These are phyloP conservation scores for Corchorus olitorius DNA, from an alignment of 345 rosid genomes.

Conservation along the genomic window DNA sequence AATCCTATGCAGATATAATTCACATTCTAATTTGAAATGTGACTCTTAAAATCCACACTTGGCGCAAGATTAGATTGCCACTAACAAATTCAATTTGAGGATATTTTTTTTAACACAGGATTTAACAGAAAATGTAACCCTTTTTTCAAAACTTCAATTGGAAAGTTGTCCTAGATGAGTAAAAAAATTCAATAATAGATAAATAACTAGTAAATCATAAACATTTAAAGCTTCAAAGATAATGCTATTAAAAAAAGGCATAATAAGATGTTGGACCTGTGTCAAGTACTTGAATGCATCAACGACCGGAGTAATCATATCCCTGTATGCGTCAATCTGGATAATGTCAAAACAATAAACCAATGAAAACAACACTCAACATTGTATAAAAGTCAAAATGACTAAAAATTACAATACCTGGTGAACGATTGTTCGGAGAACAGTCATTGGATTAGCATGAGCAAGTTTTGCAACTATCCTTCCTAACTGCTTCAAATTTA, in stretches of 20 bases:
- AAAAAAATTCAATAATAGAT: too few species aligned
- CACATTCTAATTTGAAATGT: not conserved
- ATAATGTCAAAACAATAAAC: conserved; percentile 29
- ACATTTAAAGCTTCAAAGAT: too few species aligned
- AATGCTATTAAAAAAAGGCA: too few species aligned
- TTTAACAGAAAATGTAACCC: not conserved
- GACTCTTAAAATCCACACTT: not conserved
- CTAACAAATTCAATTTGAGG: too few species aligned
- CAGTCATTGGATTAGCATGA: conserved; percentile 99
- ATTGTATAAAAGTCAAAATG: not conserved
- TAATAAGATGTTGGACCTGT: too few species aligned
- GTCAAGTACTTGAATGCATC: conserved; percentile 99
- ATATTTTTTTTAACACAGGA: too few species aligned
- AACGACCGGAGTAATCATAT: conserved; percentile 98
- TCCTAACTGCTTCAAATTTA: conserved; percentile 96
- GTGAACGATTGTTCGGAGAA: conserved; percentile 90
- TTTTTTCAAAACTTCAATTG: not conserved
- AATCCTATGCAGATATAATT: not conserved
- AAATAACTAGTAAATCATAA: too few species aligned
- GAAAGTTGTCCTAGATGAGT: too few species aligned
- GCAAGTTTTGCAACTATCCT: conserved; percentile 99
- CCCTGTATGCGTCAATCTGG: conserved; percentile 97
- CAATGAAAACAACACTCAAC: not conserved
- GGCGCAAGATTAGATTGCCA: not conserved
- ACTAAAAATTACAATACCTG: conserved; percentile 54